Conservation (phyloP, 495 filamentous ascomycete species). For the Penicillium turbatum region DNA sequence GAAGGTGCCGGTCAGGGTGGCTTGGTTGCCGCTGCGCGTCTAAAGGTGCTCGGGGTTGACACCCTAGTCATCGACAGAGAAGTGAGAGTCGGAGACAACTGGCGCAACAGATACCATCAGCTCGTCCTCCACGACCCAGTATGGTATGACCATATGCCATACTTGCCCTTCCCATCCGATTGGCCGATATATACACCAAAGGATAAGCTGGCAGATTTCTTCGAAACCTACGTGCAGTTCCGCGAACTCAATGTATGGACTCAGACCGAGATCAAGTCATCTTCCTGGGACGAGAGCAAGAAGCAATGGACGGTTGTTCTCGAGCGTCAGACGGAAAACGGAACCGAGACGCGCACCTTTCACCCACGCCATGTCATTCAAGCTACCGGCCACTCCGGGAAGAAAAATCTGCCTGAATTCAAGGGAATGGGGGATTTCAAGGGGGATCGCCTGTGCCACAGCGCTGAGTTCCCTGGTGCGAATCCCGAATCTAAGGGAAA, state of each 20-base stretch:
- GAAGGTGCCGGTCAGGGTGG: constrained; percentile 48
- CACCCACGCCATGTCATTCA: constrained; percentile 66
- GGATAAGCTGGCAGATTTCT: constrained; percentile 76
- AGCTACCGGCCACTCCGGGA: constrained; percentile 69
- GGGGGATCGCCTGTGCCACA: constrained; percentile 57
- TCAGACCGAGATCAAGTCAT: constrained; percentile 45
- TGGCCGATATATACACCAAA: constrained; percentile 74
- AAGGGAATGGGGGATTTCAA: constrained; percentile 58
- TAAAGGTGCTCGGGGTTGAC: constrained; percentile 65
- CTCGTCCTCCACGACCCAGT: constrained; percentile 72
- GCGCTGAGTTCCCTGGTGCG: constrained; percentile 62
- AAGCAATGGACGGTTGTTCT: constrained; percentile 60
- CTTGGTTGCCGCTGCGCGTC: constrained; percentile 61
- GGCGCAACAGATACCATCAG: constrained; percentile 61
- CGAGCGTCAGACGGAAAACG: constrained; percentile 44
- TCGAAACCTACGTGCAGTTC: constrained; percentile 65
- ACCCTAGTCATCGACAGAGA: constrained; percentile 64
- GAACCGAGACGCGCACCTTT: constrained; percentile 52
- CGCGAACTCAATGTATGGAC: constrained; percentile 81
- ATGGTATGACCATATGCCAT: constrained; percentile 74
- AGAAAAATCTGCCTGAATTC: constrained; percentile 60
- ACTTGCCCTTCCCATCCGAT: constrained; percentile 60
- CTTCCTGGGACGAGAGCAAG: constrained; percentile 50
- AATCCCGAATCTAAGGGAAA: constrained; percentile 47
- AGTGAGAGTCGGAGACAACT: constrained; percentile 67